Evolutionary conservation across 1,284 basidiomycete species (phyloP), one percentile per base, ranked within the genome.

Genomic region (Heterobasidion irregulare): DNA sequence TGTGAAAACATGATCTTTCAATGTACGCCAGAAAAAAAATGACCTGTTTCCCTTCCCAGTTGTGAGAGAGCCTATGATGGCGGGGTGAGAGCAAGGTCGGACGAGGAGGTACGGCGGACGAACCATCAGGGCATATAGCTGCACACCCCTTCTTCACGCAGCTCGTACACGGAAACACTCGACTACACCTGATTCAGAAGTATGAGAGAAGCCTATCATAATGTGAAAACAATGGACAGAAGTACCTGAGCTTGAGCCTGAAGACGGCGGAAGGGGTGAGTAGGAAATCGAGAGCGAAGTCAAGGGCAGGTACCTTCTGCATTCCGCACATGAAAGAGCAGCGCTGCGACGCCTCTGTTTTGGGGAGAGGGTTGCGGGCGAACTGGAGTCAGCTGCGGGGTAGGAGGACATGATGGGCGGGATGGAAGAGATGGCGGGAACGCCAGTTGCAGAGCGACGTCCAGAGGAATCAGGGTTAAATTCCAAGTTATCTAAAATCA

Each of bases 31-130:
- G n/a, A 38, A 33, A 16, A 43, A 52, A 55, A 16, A 55, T 36
- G 46, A 83, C 82, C 83, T 72, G 65, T 85, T 86, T 16, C 84
- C 84, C 65, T 83, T 85, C 55, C 84, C 83, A n/a, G 84, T 85
- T 7, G 83, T 85, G 50, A 86, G 72, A 45, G 82, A 83, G 15
- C 80, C 83, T 84, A 26, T 9, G 49, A 6, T 26, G 6, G 47
- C 26, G 51, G 6, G 26, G 18, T 15, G 55, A 56, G 52, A 56
- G 50, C 34, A 15, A 43, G 32, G 45, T 18, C 53, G 56, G 52
- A 33, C 46, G 52, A 57, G 13, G 38, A 19, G 38, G 26, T 44
- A 35, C 18, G 33, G 15, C 9, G 6, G 15, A 58, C 68, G 26
- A 53, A 82, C 81, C 81, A 61, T 83, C 76, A 6, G 82, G 82